These are phyloP conservation scores for Starmerella bombicola DNA, from an alignment of 805 yeast species.

Conservation along the genomic window DNA sequence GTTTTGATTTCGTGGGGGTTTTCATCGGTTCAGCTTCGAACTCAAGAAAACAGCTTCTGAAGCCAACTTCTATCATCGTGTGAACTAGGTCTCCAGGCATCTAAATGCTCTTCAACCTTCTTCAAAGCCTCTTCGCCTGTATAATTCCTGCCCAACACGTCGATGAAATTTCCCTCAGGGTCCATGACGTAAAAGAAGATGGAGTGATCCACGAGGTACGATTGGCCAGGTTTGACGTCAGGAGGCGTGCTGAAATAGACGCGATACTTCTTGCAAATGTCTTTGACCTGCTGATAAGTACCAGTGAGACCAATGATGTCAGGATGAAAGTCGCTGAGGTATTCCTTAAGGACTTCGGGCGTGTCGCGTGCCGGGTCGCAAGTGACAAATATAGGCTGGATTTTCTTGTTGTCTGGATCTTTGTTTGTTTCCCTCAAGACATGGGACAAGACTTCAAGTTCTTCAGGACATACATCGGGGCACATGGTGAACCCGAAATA, in stretches of 20 bases:
- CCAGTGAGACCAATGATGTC: conserved; percentile 87
- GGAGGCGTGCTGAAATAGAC: conserved; percentile 98
- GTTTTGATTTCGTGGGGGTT: no score
- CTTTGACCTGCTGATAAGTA: conserved; percentile 69
- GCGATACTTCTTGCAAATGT: conserved; percentile 75
- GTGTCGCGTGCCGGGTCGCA: conserved; percentile 95
- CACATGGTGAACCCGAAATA: conserved; percentile 96
- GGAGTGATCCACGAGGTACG: conserved; percentile 92
- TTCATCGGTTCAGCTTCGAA: no score
- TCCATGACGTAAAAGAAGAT: conserved; percentile 96
- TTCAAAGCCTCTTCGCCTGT: conserved; percentile 65
- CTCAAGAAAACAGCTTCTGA: conserved; percentile 14
- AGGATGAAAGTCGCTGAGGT: conserved; percentile 80
- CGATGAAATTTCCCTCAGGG: conserved; percentile 92
- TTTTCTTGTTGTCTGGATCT: conserved; percentile 20
- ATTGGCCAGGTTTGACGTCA: conserved; percentile 87
- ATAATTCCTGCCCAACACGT: conserved; percentile 85
- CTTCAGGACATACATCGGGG: conserved; percentile 98
- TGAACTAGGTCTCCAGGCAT: conserved; percentile 51
- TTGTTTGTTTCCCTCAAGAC: conserved; percentile 50
- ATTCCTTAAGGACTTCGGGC: conserved; percentile 72
- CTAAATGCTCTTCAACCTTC: conserved; percentile 63
- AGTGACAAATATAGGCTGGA: conserved; percentile 85
- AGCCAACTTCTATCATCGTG: conserved; percentile 16
- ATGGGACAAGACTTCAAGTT: conserved; percentile 77